A percentile compares a stretch with the other conserved stretches of the same genome.
Conservation (phyloP, 1,139 yeast species). For the Pichia sp. region DNA sequence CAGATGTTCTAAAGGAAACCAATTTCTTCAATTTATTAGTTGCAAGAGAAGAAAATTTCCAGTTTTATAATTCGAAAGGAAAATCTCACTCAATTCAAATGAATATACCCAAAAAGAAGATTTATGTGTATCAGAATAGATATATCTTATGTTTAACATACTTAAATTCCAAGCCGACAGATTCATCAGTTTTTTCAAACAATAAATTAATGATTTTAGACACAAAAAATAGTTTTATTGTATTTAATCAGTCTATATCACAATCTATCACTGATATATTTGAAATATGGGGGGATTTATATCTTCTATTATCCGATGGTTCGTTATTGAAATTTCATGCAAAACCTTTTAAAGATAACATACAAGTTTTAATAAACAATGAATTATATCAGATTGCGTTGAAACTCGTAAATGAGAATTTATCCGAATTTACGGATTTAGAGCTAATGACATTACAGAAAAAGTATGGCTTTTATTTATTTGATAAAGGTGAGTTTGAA, state of each 20-base stretch:
- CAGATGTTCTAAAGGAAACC: conserved; percentile 35
- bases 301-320: conserved; percentile 70
- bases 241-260: conserved; percentile 64
- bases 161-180: conserved; percentile 25
- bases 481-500: conserved; percentile 55
- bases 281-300: conserved; percentile 49
- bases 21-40: conserved; percentile 44
- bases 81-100: conserved; percentile 54
- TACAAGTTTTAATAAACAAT: conserved; percentile 65
- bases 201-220: conserved; percentile 64
- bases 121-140: conserved; percentile 40
- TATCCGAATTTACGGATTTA: conserved; percentile 30
- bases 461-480: conserved; percentile 67
- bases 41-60: conserved; percentile 46
- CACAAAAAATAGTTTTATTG: conserved; percentile 59
- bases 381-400: conserved; percentile 72
- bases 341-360: conserved; percentile 57
- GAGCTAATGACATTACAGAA: conserved; percentile 50
- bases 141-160: conserved; percentile 56
- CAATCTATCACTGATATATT: conserved; percentile 55
- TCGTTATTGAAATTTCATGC: conserved; percentile 63
- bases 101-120: conserved; percentile 51
- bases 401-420: conserved; percentile 47
- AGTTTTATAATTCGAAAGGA: conserved; percentile 49
- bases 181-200: conserved; percentile 27